Base-by-base conservation (phyloP, 2,329 filamentous ascomycete species). In the Aspergillus jensenii region DNA sequence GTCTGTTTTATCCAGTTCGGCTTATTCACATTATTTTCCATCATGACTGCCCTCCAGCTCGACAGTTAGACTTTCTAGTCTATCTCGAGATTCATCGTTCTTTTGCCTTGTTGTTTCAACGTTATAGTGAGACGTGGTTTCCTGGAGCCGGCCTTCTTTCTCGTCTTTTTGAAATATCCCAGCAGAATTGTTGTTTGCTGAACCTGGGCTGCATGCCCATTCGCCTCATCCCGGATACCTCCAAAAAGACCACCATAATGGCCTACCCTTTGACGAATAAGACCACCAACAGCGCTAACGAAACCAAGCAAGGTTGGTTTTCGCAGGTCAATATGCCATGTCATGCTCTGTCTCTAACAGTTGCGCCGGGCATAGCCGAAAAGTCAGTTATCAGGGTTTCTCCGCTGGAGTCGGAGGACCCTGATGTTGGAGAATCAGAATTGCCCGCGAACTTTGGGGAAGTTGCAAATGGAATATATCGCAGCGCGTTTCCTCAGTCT, bases 401-500 rank as follows among this genome's bases (percentile, higher is more conserved):
- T n/a, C 21, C 54, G 14, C n/a, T 27, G 23, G 66, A 59, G 50
- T 60, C 45, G 65, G 62, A 58, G 67, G 71, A 43, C 61, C 63
- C 54, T 64, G 70, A 48, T 23, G 21, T 17, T 31, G 43, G 44
- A 27, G 37, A 59, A 9, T 39, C 55, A 48, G 62, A 60, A 9
- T 54, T 71, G n/a, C 90, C 90, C 1, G 67, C 77, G 63, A 96
- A 96, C 70, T 96, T 93, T 74, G 90, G 89, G 17, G 77, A 86
- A 27, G 88, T 96, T 19, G 78, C 88, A 19, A 84, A 87, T 6
- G 87, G 88, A 8, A 81, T 97, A 27, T 96, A 91, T 71, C 85
- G 93, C 52, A 93, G 90, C 74, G 89, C 88, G 63, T 96, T 92
- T 70, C 93, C 93, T 3, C 79, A 86, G 60, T 74, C 82, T 5